Base-by-base conservation (phyloP, 257 asterid genomes). In the Cinchona pubescens region DNA sequence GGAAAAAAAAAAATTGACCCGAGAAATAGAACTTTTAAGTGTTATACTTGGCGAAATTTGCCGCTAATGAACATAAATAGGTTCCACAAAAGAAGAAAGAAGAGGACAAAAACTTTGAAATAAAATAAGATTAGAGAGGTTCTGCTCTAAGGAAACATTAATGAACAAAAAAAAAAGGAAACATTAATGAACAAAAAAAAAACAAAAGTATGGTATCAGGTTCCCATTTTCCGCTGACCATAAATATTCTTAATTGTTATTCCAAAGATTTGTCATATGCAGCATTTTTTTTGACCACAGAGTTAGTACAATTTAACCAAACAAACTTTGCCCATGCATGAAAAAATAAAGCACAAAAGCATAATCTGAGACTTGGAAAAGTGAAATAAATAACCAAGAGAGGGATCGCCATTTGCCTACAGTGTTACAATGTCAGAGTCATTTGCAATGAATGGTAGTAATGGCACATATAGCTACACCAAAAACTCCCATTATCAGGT, bases 401-500 rank as follows among this genome's bases (percentile, higher is more conserved):
- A 30, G 23, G 43, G 68, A 63, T 15, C 15, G 18, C 0, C 25
- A 32, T 15, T 62, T 32, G 9, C 15, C 16, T n/a, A n/a, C 25
- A 25, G 42, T 5, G 10, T 23, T 8, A 43, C 23, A 1, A 75
- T 65, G 73, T 0, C 67, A 25, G 43, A 38, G 1, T 48, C 55
- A 53, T 68, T 69, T 27, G 83, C 88, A 73, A 82, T 83, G 90
- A 87, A 84, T 34, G 85, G 77, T 70, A 87, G 90, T 59, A 43
- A 63, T 55, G 87, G 87, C 3, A 72, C 75, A 23, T 43, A 79
- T 37, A 84, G 87, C 69, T 82, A 87, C 64, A 83, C 85, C 75
- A 79, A 77, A 37, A 87, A 87, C 83, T 87, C 90, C 29, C 42
- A 77, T 65, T 84, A 84, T 76, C 91, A 85, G 84, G 88, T 83